Conservation (phyloP, 768 basidiomycete species). For the Mycena epipterygia region DNA sequence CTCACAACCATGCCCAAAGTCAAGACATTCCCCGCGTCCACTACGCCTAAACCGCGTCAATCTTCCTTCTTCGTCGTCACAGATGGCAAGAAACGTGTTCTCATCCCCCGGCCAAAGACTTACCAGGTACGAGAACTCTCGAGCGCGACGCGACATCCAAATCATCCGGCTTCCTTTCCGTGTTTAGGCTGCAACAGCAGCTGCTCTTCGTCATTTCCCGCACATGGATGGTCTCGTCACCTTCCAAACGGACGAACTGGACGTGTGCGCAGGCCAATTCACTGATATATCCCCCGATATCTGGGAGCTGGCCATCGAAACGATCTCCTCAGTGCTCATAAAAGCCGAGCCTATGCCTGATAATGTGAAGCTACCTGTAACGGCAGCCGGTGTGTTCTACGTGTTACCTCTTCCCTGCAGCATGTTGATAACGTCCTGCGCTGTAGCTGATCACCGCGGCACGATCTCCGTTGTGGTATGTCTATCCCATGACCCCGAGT, state of each 20-base stretch:
- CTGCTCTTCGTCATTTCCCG: slow-evolving; percentile 3
- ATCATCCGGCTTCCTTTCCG: not conserved
- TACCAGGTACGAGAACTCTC: not conserved
- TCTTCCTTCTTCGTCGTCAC: not conserved
- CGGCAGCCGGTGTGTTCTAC: too few relatives aligned
- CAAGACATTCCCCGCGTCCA: not conserved
- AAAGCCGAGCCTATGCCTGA: too few relatives aligned
- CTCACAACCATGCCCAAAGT: not conserved
- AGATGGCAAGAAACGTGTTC: not conserved
- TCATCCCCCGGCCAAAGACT: slow-evolving; percentile 8
- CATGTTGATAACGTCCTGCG: too few relatives aligned
- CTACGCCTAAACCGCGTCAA: not conserved
- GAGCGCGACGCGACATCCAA: not conserved
- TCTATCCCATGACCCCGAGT: too few relatives aligned
- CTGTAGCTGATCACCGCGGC: too few relatives aligned
- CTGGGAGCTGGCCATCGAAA: not conserved
- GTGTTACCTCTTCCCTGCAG: too few relatives aligned
- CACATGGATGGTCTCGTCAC: not conserved
- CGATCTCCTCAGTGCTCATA: not conserved
- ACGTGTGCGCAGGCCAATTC: not conserved
- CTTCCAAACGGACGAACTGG: slow-evolving; percentile 4
- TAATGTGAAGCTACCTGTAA: too few relatives aligned
- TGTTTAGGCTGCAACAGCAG: not conserved
- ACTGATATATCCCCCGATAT: slow-evolving; percentile 10
- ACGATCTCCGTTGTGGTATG: too few relatives aligned